A percentile compares a stretch with the other conserved stretches of the same genome.
Conservation (phyloP, 208 protist genomes). For the Acanthamoeba lenticulata region DNA sequence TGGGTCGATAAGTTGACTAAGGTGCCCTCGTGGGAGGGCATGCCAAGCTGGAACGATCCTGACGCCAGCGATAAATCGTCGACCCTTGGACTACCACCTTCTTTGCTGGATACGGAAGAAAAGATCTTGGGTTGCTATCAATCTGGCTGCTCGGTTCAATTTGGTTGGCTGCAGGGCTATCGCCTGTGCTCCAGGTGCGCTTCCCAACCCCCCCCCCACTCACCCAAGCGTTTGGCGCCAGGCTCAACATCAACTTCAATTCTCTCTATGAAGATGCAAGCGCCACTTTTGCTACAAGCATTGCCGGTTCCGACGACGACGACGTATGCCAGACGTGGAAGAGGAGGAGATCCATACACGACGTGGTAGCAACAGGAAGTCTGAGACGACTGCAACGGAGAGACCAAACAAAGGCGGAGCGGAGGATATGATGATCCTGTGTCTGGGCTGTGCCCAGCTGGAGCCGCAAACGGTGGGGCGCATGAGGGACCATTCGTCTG, state of each 20-base stretch:
- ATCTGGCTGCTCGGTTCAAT: constrained; percentile 21
- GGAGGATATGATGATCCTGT: constrained; percentile 1
- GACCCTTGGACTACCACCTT: no score
- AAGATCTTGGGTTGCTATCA: constrained; percentile 60
- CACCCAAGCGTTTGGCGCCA: no score
- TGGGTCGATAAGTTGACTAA: no score
- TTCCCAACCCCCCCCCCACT: no score
- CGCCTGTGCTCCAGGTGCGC: constrained; percentile 8
- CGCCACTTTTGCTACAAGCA: constrained; percentile 56
- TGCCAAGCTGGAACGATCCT: not conserved
- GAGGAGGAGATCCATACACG: no score
- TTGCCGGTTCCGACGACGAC: constrained; percentile 20
- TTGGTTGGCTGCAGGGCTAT: constrained; percentile 57
- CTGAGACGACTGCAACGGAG: not conserved
- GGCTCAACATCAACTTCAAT: no score
- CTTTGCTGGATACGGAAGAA: constrained; percentile 44
- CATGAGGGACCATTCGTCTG: not conserved
- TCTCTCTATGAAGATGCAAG: constrained; percentile 43
- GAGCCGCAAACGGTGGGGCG: constrained; percentile 18
- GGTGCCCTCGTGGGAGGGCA: not conserved
- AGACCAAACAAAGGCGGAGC: not conserved
- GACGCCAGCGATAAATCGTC: not conserved
- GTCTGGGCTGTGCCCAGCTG: not conserved
- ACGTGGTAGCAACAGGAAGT: no score
- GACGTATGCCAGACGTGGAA: not conserved